Conservation (phyloP, 2,329 filamentous ascomycete genomes). For the Trichoderma sp. region DNA sequence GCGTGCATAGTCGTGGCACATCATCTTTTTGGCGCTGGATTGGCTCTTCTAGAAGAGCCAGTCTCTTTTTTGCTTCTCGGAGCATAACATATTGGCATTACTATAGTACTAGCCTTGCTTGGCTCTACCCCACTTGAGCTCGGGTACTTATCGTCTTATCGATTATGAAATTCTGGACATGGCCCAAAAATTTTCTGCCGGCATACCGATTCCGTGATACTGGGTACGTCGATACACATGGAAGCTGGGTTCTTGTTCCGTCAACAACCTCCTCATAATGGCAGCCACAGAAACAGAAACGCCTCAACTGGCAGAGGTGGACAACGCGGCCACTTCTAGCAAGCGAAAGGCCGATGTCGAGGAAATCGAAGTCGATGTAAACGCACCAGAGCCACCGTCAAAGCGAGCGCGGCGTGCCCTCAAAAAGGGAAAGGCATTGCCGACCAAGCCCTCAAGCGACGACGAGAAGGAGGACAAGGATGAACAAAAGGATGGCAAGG, state of each 20-base stretch:
- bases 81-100: neutral
- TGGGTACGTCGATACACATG: neutral
- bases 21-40: neutral
- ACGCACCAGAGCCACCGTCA: conserved; percentile 88
- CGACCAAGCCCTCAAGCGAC: conserved; percentile 44
- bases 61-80: neutral
- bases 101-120: too few species aligned
- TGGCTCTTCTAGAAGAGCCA: neutral
- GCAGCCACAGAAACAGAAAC: conserved; percentile 24
- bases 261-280: conserved; percentile 21
- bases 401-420: conserved; percentile 89
- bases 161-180: neutral
- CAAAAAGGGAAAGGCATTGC: conserved; percentile 74
- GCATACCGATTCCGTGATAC: neutral
- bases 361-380: conserved; percentile 87
- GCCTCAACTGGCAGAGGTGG: conserved; percentile 10
- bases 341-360: conserved; percentile 72
- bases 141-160: conserved; percentile 26
- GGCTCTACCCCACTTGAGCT: neutral
- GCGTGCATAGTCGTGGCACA: neutral
- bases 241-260: neutral
- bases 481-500: conserved; percentile 44
- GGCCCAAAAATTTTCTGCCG: conserved; percentile 24
- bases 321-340: conserved; percentile 30
- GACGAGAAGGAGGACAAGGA: conserved; percentile 40